phyloP scores from a whole-genome alignment of 2,329 filamentous ascomycete genomes.

The Fusarium xylarioides region DNA sequence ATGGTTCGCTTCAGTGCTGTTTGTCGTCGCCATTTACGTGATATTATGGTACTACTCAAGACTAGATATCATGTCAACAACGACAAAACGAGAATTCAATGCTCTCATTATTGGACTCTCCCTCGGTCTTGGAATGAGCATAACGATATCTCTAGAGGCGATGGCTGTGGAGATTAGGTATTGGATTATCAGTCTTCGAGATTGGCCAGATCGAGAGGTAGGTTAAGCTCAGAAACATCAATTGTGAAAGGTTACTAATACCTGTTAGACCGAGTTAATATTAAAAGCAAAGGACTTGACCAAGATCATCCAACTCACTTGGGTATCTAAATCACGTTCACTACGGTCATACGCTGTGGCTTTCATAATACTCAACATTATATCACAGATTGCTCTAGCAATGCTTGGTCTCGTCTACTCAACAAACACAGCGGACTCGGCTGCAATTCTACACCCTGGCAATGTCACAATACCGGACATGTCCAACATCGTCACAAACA shows the following conservation, averaged over 20 bases:
- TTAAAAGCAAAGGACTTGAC: conserved; percentile 33
- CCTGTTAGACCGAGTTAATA: conserved; percentile 29
- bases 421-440: conserved; percentile 49
- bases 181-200: conserved; percentile 53
- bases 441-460: conserved; percentile 46
- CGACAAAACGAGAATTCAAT: conserved; percentile 54
- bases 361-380: conserved; percentile 32
- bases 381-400: conserved; percentile 54
- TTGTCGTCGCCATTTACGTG: conserved; percentile 28
- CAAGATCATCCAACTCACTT: conserved; percentile 29
- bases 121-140: conserved; percentile 47
- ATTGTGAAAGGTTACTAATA: not conserved
- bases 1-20: conserved; percentile 28
- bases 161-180: conserved; percentile 57
- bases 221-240: not conserved
- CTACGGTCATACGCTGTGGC: conserved; percentile 26
- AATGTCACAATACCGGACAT: conserved; percentile 51
- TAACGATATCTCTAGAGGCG: conserved; percentile 54
- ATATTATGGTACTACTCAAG: conserved; percentile 30
- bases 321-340: conserved; percentile 21
- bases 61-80: conserved; percentile 24
- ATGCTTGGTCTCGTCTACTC: conserved; percentile 55
- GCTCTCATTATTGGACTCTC: conserved; percentile 55
- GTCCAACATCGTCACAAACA: conserved; percentile 46
- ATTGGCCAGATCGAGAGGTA: conserved; percentile 52